Percentiles rank a stretch among this genome's conserved stretches.
Evolutionary conservation across 768 basidiomycete genomes (phyloP).

Genomic region (Lactarius hatsudake): DNA sequence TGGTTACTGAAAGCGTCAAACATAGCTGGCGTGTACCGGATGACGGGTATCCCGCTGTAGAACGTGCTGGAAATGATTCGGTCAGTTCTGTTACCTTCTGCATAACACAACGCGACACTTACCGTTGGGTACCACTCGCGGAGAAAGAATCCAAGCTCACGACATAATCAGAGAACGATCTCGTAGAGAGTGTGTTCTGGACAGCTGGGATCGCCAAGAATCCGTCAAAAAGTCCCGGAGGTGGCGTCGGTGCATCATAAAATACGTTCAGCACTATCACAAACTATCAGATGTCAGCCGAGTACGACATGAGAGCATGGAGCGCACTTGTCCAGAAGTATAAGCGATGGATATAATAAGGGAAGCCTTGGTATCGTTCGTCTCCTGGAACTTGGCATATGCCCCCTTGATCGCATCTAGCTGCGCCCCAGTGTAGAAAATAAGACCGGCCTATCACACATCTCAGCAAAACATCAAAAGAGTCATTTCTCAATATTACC

Average conservation of each 20-base stretch:
- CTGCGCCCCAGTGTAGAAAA: background rate
- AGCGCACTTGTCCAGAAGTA: background rate
- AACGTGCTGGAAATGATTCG: background rate
- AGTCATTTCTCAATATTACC: background rate
- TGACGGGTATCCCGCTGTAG: background rate
- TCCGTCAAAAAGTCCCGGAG: slow-evolving; percentile 25
- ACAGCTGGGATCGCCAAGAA: slow-evolving; percentile 22
- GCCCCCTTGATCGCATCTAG: background rate
- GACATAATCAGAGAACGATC: background rate
- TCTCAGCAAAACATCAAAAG: background rate
- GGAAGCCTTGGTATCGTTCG: background rate
- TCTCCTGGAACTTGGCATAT: background rate
- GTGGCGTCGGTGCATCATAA: slow-evolving; percentile 27
- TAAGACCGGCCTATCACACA: background rate
- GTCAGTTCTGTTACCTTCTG: background rate
- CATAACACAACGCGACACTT: background rate
- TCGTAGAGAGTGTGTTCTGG: background rate
- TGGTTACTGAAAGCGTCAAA: background rate
- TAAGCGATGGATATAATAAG: background rate
- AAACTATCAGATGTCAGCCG: background rate
- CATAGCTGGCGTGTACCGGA: background rate
- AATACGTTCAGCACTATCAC: background rate
- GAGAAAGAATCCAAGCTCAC: background rate
- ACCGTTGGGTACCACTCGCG: background rate
- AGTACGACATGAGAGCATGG: background rate